Evolutionary conservation across 2,329 filamentous ascomycete genomes (phyloP).

Genomic region (Ophiostoma australiae): DNA sequence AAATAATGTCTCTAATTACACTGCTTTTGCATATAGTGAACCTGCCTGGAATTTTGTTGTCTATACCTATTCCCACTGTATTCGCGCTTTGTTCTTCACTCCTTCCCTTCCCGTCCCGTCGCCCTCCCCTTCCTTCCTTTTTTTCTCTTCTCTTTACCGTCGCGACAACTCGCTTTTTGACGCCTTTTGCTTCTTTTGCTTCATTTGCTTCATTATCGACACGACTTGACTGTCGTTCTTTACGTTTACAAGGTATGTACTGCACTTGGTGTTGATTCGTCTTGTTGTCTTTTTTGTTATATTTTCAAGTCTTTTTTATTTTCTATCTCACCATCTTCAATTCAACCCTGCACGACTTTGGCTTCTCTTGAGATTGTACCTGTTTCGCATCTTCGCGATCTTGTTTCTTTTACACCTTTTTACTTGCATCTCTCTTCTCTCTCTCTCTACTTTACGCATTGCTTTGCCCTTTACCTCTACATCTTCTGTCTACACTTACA

Average conservation of each 20-base stretch:
- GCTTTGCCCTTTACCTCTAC: background rate
- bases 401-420: background rate
- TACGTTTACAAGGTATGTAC: slow-evolving; percentile 4
- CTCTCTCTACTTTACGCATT: background rate
- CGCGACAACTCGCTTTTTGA: slow-evolving; percentile 19
- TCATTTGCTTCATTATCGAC: background rate
- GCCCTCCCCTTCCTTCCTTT: background rate
- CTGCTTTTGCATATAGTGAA: slow-evolving; percentile 6
- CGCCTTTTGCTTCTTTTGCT: slow-evolving; percentile 1
- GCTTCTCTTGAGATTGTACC: background rate
- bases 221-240: background rate
- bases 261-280: background rate
- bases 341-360: background rate
- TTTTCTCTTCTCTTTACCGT: slow-evolving; percentile 19
- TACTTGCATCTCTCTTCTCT: background rate
- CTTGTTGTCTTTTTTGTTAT: background rate
- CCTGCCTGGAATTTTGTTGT: background rate
- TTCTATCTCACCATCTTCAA: background rate
- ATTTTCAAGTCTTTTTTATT: background rate
- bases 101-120: background rate
- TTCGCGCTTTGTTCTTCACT: background rate
- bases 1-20: background rate
- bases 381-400: background rate
- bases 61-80: background rate
- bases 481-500: background rate